These are phyloP conservation scores for Diplodia corticola DNA, from an alignment of 2,329 filamentous ascomycete species.

Conservation along the genomic window DNA sequence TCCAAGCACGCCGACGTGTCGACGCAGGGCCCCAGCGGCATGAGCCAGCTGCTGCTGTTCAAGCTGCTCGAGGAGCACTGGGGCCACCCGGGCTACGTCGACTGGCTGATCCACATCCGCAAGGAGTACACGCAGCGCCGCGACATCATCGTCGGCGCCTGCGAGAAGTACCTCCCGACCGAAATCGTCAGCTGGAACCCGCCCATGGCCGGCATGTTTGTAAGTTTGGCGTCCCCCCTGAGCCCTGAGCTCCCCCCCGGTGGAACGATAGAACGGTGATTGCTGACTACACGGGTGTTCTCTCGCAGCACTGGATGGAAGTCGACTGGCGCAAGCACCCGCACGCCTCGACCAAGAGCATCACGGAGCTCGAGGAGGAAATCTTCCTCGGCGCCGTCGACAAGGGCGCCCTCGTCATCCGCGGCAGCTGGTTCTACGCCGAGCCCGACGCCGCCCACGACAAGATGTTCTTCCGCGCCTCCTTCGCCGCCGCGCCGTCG, in stretches of 20 bases:
- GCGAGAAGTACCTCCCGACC: slow-evolving; percentile 72
- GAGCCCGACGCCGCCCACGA: slow-evolving; percentile 60
- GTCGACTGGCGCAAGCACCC: slow-evolving; percentile 69
- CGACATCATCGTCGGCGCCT: slow-evolving; percentile 75
- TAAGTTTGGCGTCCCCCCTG: slow-evolving; percentile 49
- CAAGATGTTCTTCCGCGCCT: slow-evolving; percentile 84
- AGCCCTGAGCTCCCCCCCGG: too few species aligned
- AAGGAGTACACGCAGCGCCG: slow-evolving; percentile 78
- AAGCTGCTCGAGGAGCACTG: slow-evolving; percentile 91
- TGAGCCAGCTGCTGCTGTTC: slow-evolving; percentile 80
- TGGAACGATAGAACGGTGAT: too few species aligned
- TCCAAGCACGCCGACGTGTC: slow-evolving; percentile 78
- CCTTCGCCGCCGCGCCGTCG: slow-evolving; percentile 74
- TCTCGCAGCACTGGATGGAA: slow-evolving; percentile 66
- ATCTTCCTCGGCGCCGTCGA: slow-evolving; percentile 79
- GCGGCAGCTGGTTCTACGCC: slow-evolving; percentile 89
- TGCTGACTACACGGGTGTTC: background rate
- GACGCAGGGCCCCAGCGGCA: slow-evolving; percentile 81
- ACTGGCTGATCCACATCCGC: slow-evolving; percentile 83
- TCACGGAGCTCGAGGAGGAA: slow-evolving; percentile 74
- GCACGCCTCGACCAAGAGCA: slow-evolving; percentile 48
- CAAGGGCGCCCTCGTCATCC: slow-evolving; percentile 75
- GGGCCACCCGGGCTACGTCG: slow-evolving; percentile 87
- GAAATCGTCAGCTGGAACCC: slow-evolving; percentile 77
- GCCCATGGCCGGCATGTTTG: slow-evolving; percentile 92